Evolutionary conservation across 2,329 filamentous ascomycete species (phyloP).

Genomic region (Talaromyces albobiverticillius): DNA sequence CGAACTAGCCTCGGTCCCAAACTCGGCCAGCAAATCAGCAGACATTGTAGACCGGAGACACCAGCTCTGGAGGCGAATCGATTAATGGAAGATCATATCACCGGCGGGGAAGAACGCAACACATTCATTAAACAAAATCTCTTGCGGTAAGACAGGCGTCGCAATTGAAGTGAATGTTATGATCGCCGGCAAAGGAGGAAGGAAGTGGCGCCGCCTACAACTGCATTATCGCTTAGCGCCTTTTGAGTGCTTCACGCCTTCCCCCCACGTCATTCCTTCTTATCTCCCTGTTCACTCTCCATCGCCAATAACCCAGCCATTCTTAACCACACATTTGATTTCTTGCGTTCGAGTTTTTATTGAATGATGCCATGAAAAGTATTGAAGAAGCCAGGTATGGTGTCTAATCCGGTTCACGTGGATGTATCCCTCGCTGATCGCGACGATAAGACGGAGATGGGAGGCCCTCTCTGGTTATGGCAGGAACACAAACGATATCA

Average conservation of each 20-base stretch:
- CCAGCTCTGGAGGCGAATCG: no score
- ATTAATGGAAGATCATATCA: not conserved
- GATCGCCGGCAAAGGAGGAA: not conserved
- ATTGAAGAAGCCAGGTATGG: constrained; percentile 54
- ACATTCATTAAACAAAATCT: not conserved
- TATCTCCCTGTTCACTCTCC: constrained; percentile 6
- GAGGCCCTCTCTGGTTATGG: constrained; percentile 56
- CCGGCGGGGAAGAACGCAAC: not conserved
- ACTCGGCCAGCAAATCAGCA: constrained; percentile 53
- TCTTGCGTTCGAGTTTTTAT: not conserved
- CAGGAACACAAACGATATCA: constrained; percentile 60
- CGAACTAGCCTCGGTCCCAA: constrained; percentile 40
- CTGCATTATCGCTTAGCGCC: not conserved
- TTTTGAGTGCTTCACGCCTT: not conserved
- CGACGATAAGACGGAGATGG: constrained; percentile 61
- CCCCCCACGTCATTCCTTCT: constrained; percentile 15
- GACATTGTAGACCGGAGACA: constrained; percentile 41
- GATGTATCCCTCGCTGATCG: not conserved
- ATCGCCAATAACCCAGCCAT: constrained; percentile 11
- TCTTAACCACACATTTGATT: not conserved
- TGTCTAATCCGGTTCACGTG: not conserved
- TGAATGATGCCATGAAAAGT: constrained; percentile 48
- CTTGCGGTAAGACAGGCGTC: no score
- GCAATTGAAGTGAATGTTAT: not conserved
- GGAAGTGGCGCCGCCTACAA: not conserved